Conservation (phyloP, 192 early-diverging fungal species). For the Kickxella alabastrina region DNA sequence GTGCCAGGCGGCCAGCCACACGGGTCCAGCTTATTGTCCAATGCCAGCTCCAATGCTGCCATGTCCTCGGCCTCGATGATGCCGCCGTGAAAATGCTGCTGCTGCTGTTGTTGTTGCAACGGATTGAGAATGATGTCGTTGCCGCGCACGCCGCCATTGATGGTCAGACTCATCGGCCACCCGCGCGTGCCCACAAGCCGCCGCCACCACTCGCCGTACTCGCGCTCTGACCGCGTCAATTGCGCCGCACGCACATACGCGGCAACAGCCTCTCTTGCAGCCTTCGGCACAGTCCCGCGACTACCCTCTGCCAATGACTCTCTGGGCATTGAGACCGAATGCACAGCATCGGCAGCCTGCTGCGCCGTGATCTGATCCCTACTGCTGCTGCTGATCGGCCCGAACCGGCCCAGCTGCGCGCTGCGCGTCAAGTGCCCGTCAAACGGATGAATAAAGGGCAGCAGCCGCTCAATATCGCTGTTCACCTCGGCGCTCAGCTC, state of each 20-base stretch:
- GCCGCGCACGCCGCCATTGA: slow-evolving; percentile 11
- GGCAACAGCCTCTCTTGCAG: slow-evolving; percentile 16
- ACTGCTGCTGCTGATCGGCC: slow-evolving; percentile 28
- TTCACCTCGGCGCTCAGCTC: slow-evolving; percentile 14
- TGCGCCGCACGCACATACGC: slow-evolving; percentile 19
- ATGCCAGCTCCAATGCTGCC: slow-evolving; percentile 23
- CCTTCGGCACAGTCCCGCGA: slow-evolving; percentile 19
- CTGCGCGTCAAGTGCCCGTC: slow-evolving; percentile 42
- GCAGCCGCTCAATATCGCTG: slow-evolving; percentile 14
- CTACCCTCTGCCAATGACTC: neutral
- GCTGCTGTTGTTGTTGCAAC: no score
- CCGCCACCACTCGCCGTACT: slow-evolving; percentile 52
- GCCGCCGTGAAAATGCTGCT: no score
- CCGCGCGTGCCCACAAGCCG: slow-evolving; percentile 32
- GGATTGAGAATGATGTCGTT: slow-evolving; percentile 43
- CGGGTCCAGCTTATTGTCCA: slow-evolving; percentile 14
- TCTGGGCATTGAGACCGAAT: slow-evolving; percentile 19
- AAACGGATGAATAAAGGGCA: slow-evolving; percentile 41
- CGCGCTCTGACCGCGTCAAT: slow-evolving; percentile 36
- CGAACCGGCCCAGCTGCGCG: slow-evolving; percentile 21
- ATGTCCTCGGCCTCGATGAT: slow-evolving; percentile 45
- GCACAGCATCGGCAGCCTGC: neutral
- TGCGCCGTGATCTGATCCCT: neutral
- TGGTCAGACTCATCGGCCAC: slow-evolving; percentile 42
- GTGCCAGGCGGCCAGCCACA: slow-evolving; percentile 22